Evolutionary conservation across 23 red algal species (phyloP).

Genomic region (Porphyridium purpureum): DNA sequence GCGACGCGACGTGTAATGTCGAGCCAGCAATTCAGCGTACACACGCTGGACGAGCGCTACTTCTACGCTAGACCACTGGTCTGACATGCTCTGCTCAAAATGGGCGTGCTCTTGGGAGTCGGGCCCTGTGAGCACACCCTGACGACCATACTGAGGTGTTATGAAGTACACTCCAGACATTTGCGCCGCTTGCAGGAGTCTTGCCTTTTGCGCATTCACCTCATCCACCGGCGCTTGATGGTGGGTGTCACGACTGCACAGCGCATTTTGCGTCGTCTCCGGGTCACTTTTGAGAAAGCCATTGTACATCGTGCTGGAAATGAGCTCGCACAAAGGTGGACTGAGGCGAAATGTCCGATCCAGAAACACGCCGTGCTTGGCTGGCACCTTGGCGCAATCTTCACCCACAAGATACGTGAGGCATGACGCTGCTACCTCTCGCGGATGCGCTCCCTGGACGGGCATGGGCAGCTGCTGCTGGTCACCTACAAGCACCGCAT

Average conservation of each 20-base stretch:
- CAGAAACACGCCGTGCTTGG: conserved; percentile 46
- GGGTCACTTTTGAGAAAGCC: not conserved
- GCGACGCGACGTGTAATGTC: not conserved
- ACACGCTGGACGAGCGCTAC: conserved; percentile 6
- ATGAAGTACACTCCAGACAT: conserved; percentile 8
- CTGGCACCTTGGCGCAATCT: conserved; percentile 19
- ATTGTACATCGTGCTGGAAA: conserved; percentile 44
- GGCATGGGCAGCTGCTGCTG: conserved; percentile 75
- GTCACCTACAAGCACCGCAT: conserved; percentile 73
- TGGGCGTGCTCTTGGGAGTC: no score
- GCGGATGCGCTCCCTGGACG: conserved; percentile 39
- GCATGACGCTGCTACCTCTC: conserved; percentile 13
- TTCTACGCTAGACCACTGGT: conserved; percentile 7
- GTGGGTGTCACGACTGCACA: not conserved
- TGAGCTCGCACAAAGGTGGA: conserved; percentile 36
- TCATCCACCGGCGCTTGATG: not conserved
- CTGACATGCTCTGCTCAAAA: conserved; percentile 5
- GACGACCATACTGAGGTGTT: no score
- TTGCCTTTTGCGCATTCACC: not conserved
- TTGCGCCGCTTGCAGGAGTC: not conserved
- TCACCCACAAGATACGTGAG: conserved; percentile 40
- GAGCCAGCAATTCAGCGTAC: conserved; percentile 6
- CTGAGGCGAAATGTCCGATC: conserved; percentile 24
- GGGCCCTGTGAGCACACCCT: no score
- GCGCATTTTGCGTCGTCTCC: not conserved